These are phyloP conservation scores for Thelonectria discophora DNA, from an alignment of 2,329 filamentous ascomycete species.

Conservation along the genomic window DNA sequence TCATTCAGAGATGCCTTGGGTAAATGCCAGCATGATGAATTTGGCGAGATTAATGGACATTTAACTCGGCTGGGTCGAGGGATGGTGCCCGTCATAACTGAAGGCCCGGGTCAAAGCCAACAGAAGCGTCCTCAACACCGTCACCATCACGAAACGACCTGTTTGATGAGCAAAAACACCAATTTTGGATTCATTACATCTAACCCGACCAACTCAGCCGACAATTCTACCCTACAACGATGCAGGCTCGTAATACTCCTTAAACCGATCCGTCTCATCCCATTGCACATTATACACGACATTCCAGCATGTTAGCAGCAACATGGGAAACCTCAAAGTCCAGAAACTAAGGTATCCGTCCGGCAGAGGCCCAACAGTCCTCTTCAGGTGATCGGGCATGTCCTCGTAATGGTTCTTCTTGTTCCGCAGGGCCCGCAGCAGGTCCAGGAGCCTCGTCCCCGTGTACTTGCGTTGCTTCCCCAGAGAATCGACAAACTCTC, in stretches of 20 bases:
- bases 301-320: constrained; percentile 82
- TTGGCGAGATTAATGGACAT: not conserved
- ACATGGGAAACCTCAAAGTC: constrained; percentile 78
- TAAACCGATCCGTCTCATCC: constrained; percentile 71
- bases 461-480: constrained; percentile 97
- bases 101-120: too few relatives aligned
- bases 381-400: constrained; percentile 81
- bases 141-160: too few relatives aligned
- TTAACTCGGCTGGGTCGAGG: too few relatives aligned
- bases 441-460: constrained; percentile 81
- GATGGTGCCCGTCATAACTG: too few relatives aligned
- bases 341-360: constrained; percentile 87
- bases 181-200: too few relatives aligned
- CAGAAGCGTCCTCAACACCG: too few relatives aligned
- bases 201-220: too few relatives aligned
- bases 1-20: not conserved
- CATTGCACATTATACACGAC: constrained; percentile 74
- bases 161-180: too few relatives aligned
- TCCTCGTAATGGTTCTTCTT: constrained; percentile 99
- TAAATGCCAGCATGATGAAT: not conserved
- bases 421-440: constrained; percentile 88
- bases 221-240: constrained; percentile 39
- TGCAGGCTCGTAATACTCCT: constrained; percentile 72
- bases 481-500: constrained; percentile 85
- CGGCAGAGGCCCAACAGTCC: constrained; percentile 74